Evolutionary conservation across 2,329 filamentous ascomycete genomes (phyloP).

Genomic region (Colletotrichum plurivorum): DNA sequence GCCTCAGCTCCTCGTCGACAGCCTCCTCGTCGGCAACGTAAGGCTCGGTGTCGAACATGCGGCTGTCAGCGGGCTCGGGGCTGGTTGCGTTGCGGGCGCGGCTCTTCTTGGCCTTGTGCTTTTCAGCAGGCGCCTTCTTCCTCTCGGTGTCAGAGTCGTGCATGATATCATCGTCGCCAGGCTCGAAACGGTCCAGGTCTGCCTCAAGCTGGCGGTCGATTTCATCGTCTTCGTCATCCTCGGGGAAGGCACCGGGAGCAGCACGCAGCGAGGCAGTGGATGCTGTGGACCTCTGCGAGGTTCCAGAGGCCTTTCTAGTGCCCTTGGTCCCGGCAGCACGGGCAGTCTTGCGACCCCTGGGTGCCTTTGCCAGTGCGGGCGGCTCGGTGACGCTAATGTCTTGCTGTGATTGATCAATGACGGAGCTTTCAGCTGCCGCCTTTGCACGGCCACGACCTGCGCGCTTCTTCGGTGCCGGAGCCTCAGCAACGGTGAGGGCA

Average conservation of each 20-base stretch:
- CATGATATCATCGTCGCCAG: conserved; percentile 66
- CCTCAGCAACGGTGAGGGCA: conserved; percentile 57
- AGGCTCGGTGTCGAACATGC: conserved; percentile 68
- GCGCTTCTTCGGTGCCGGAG: conserved; percentile 72
- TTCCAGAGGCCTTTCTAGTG: conserved; percentile 46
- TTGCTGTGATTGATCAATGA: conserved; percentile 51
- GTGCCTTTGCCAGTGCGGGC: conserved; percentile 47
- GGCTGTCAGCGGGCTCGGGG: conserved; percentile 53
- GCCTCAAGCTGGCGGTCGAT: conserved; percentile 76
- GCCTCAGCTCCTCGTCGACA: conserved; percentile 65
- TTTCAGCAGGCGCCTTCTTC: conserved; percentile 50
- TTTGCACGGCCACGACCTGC: conserved; percentile 66
- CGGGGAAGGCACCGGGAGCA: conserved; percentile 58
- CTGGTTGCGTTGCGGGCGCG: conserved; percentile 45
- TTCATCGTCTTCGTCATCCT: conserved; percentile 73
- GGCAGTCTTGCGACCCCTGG: conserved; percentile 59
- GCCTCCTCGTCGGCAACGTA: conserved; percentile 61
- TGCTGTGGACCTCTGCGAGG: conserved; percentile 61
- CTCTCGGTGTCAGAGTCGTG: conserved; percentile 63
- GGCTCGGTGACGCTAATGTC: conserved; percentile 59
- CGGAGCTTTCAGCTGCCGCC: conserved; percentile 56
- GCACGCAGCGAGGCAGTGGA: conserved; percentile 54
- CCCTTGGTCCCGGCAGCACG: conserved; percentile 58
- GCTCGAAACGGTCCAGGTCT: conserved; percentile 71
- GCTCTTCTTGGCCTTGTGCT: conserved; percentile 48